These are phyloP conservation scores for Neopestalotiopsis sp. DNA, from an alignment of 2,329 filamentous ascomycete species.

Conservation along the genomic window DNA sequence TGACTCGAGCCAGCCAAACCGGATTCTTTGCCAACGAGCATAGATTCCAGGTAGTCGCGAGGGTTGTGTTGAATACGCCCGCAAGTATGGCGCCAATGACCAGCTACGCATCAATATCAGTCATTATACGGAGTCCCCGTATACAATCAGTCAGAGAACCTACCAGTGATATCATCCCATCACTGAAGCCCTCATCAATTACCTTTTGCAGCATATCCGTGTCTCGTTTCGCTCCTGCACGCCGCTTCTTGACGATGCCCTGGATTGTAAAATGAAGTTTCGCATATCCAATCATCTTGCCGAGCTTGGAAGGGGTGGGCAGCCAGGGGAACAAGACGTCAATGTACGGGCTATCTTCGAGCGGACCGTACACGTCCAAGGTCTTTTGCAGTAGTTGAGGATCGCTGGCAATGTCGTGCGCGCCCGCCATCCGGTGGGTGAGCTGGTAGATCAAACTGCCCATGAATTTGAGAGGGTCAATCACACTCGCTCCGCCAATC, in stretches of 20 bases:
- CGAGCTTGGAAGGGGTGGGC: conserved; percentile 15
- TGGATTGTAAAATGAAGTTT: conserved; percentile 9
- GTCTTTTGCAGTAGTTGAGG: conserved; percentile 8
- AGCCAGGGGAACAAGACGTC: conserved; percentile 19
- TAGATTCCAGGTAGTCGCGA: conserved; percentile 14
- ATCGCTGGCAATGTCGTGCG: conserved; percentile 17
- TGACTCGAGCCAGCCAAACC: conserved; percentile 3
- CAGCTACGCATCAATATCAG: background rate
- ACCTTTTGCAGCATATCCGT: conserved; percentile 18
- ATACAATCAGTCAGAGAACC: background rate
- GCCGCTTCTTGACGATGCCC: background rate
- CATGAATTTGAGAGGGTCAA: conserved; percentile 15
- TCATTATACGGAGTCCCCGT: too few species aligned
- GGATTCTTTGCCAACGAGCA: conserved; percentile 10
- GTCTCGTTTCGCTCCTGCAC: background rate
- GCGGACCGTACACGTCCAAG: conserved; percentile 14
- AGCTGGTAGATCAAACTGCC: conserved; percentile 16
- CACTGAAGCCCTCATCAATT: conserved; percentile 3
- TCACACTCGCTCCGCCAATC: background rate
- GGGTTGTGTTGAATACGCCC: conserved; percentile 19
- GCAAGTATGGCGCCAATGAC: conserved; percentile 18
- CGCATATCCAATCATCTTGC: conserved; percentile 17
- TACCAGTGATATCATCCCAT: conserved; percentile 10
- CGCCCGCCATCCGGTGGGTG: conserved; percentile 16
- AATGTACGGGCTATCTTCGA: conserved; percentile 20